Base-by-base conservation (phyloP, 495 filamentous ascomycete genomes). In the Stereocaulon alpinum region DNA sequence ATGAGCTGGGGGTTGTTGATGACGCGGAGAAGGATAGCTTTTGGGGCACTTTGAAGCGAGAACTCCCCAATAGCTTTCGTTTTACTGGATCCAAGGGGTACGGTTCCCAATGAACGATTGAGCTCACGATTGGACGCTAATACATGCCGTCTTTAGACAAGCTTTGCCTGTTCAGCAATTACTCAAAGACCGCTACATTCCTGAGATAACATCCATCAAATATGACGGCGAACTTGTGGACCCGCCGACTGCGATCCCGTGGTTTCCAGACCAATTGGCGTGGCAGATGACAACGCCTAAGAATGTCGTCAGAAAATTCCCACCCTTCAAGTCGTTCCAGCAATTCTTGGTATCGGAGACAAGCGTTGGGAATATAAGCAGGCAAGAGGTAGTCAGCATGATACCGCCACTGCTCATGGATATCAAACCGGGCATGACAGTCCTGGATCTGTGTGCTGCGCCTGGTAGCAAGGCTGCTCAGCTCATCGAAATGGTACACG, bases 331-430 rank as follows among this genome's bases (percentile, higher is more conserved):
- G 48, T 86, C 86, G 17, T 97, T 98, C 72, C 93, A 98, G 72
- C 94, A 93, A 69, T 98, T 95, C 77, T 76, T 98, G n/a, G 93
- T 98, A 24, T 91, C 91, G 29, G 93, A 98, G 76, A 96, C 93
- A 12, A 89, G 86, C 48, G 88, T 96, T 54, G 93, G 93, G 67
- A 98, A 97, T 68, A 97, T 98, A 68, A 94, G 86, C 71, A 82
- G 93, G 65, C 93, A 98, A 72, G 93, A 98, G 74, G 83, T 92
- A 22, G 93, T 98, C 61, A 94, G 88, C 77, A 98, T 98, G 93
- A 96, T 98, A 62, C 93, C 93, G 27, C 94, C 94, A 24, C 82
- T 97, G 53, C 75, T 97, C 59, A 88, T 97, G 80, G 92, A 96
- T 67, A 72, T 95, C 32, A 81, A 81, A 55, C 90, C 94, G 20